These are phyloP conservation scores for Thermoascus crustaceus DNA, from an alignment of 2,329 filamentous ascomycete genomes.

Conservation along the genomic window DNA sequence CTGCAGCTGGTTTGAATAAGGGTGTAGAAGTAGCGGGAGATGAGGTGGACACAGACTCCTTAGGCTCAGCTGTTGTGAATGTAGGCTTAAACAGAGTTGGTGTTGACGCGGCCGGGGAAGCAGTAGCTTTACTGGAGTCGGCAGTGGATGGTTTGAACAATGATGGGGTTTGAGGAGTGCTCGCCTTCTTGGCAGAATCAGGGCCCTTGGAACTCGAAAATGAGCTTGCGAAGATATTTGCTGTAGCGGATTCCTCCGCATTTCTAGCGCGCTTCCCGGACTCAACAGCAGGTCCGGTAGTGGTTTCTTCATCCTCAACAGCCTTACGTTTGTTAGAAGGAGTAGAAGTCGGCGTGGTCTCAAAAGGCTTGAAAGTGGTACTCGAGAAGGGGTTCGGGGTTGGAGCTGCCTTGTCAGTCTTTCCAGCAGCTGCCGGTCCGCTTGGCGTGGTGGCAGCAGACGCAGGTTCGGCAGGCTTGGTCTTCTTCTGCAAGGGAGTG, in stretches of 20 bases:
- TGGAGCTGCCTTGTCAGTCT: constrained; percentile 2
- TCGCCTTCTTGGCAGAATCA: too few species aligned
- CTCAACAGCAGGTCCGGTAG: constrained; percentile 5
- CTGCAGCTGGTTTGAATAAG: constrained; percentile 14
- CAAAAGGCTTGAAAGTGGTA: constrained; percentile 14
- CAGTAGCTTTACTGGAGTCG: too few species aligned
- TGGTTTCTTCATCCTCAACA: constrained; percentile 10
- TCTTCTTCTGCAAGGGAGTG: constrained; percentile 16
- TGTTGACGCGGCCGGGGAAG: too few species aligned
- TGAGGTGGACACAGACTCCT: constrained; percentile 4
- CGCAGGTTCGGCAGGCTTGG: constrained; percentile 10
- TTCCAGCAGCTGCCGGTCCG: too few species aligned
- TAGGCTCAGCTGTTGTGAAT: constrained; percentile 1
- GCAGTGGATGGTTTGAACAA: too few species aligned
- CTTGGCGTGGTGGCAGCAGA: too few species aligned
- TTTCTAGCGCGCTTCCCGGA: constrained; percentile 12
- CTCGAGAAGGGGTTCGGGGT: constrained; percentile 7
- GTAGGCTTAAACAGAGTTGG: too few species aligned
- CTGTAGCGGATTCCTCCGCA: constrained; percentile 13
- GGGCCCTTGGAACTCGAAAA: constrained; percentile 18
- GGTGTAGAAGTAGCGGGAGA: constrained; percentile 3
- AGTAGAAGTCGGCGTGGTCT: constrained; percentile 5
- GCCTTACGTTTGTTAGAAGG: constrained; percentile 13
- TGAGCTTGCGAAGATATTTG: constrained; percentile 23
- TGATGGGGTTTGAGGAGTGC: too few species aligned